These are phyloP conservation scores for Calonectria ilicicola DNA, from an alignment of 2,329 filamentous ascomycete genomes.

Conservation along the genomic window DNA sequence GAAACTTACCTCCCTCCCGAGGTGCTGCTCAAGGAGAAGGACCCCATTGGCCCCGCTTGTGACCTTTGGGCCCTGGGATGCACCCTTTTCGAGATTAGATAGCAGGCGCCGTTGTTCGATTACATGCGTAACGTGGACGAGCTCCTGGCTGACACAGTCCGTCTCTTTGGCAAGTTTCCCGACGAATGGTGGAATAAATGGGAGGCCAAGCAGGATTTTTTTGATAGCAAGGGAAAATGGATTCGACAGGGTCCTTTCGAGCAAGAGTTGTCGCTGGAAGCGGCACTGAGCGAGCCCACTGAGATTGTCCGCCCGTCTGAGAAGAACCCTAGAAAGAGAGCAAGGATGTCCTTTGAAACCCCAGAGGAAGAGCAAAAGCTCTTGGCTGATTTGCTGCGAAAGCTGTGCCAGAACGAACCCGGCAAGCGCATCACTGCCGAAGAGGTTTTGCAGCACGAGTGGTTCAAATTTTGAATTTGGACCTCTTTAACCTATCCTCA, in stretches of 20 bases:
- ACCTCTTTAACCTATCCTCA: too few relatives aligned
- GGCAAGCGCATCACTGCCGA: conserved; percentile 26
- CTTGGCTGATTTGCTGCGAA: conserved; percentile 40
- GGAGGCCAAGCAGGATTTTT: conserved; percentile 35
- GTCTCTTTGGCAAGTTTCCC: conserved; percentile 46
- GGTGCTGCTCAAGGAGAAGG: conserved; percentile 22
- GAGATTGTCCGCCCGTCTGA: neutral
- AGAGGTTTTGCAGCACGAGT: conserved; percentile 35
- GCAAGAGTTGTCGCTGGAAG: conserved; percentile 6
- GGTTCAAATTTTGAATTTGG: conserved; percentile 29
- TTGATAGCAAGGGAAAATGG: conserved; percentile 31
- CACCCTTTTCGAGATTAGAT: conserved; percentile 16
- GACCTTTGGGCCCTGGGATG: too few relatives aligned
- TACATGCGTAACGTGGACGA: conserved; percentile 43
- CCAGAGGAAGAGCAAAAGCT: conserved; percentile 32
- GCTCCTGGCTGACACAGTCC: conserved; percentile 39
- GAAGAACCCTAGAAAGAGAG: neutral
- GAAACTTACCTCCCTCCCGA: conserved; percentile 46
- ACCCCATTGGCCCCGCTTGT: too few relatives aligned
- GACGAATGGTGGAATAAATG: conserved; percentile 47
- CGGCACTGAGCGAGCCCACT: neutral
- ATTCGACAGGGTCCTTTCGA: neutral
- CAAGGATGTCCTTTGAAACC: neutral
- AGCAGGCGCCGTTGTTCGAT: conserved; percentile 43
- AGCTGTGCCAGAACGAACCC: conserved; percentile 34